These are phyloP conservation scores for Trypethelium eluteriae DNA, from an alignment of 495 filamentous ascomycete genomes.

Conservation along the genomic window DNA sequence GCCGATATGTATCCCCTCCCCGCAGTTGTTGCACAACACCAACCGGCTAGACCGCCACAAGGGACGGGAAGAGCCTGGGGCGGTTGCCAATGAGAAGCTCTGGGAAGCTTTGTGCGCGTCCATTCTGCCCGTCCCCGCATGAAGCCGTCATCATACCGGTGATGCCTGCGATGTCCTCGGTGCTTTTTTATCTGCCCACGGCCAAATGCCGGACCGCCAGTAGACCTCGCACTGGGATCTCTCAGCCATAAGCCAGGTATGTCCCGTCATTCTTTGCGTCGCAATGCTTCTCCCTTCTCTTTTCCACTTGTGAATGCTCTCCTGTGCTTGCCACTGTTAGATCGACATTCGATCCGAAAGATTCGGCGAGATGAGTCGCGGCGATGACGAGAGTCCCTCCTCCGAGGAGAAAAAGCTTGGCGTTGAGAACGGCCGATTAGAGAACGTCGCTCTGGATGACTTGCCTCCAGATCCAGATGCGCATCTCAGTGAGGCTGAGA, in stretches of 20 bases:
- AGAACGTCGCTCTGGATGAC: not conserved
- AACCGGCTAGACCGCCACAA: not conserved
- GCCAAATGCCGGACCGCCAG: not conserved
- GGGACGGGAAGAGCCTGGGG: not conserved
- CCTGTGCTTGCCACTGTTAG: not conserved
- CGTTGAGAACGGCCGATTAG: not conserved
- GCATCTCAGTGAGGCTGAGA: conserved; percentile 3
- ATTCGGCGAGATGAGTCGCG: not conserved
- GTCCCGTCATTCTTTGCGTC: not conserved
- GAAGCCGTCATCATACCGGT: not conserved
- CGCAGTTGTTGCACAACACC: too few species aligned
- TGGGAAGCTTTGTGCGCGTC: not conserved
- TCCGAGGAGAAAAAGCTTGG: conserved; percentile 4
- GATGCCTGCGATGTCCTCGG: not conserved
- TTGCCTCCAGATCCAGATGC: conserved; percentile 6
- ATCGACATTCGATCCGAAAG: not conserved
- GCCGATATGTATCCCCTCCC: too few species aligned
- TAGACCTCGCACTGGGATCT: not conserved
- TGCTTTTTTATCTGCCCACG: not conserved
- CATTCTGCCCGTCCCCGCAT: not conserved
- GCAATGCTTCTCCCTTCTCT: not conserved
- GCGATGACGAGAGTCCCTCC: not conserved
- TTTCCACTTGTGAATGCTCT: not conserved
- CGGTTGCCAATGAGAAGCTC: not conserved
- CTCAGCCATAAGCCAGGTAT: not conserved